Evolutionary conservation across 129 eudicot species (phyloP).

Genomic region (Centella asiatica): DNA sequence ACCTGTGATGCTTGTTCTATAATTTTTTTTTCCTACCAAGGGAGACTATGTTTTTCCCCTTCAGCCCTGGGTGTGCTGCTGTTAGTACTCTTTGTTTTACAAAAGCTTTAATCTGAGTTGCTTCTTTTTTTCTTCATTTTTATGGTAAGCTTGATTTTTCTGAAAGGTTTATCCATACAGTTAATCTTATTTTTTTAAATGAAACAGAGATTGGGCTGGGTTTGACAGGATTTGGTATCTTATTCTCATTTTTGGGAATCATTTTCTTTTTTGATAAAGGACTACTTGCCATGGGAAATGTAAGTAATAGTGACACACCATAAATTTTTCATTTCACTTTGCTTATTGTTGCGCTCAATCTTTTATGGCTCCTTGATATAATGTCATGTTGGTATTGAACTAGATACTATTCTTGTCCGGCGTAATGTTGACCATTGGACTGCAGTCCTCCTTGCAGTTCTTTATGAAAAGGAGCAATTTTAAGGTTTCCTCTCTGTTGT

Average conservation of each 20-base stretch:
- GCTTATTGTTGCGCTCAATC: conserved; percentile 4
- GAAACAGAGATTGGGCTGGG: conserved; percentile 83
- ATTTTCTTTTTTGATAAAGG: conserved; percentile 82
- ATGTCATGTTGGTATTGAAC: conserved; percentile 21
- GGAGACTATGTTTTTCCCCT: not conserved
- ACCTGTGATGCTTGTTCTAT: too few species aligned
- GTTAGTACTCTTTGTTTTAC: not conserved
- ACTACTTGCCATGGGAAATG: conserved; percentile 74
- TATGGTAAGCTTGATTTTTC: not conserved
- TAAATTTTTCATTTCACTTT: not conserved
- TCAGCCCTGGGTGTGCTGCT: not conserved
- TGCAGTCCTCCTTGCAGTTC: conserved; percentile 60
- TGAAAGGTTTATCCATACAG: conserved; percentile 14
- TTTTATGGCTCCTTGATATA: not conserved
- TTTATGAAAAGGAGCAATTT: conserved; percentile 65
- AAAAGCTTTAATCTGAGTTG: not conserved
- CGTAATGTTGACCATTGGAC: conserved; percentile 69
- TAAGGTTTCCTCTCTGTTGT: conserved; percentile 31
- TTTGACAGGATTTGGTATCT: conserved; percentile 76
- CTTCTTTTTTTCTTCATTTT: too few species aligned
- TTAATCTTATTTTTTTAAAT: conserved; percentile 6
- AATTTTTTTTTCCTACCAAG: too few species aligned
- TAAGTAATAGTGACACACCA: conserved; percentile 17
- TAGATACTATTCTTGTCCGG: conserved; percentile 87
- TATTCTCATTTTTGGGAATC: conserved; percentile 77